Conservation (phyloP, 2,329 filamentous ascomycete genomes). For the Corniculantispora saksenae region DNA sequence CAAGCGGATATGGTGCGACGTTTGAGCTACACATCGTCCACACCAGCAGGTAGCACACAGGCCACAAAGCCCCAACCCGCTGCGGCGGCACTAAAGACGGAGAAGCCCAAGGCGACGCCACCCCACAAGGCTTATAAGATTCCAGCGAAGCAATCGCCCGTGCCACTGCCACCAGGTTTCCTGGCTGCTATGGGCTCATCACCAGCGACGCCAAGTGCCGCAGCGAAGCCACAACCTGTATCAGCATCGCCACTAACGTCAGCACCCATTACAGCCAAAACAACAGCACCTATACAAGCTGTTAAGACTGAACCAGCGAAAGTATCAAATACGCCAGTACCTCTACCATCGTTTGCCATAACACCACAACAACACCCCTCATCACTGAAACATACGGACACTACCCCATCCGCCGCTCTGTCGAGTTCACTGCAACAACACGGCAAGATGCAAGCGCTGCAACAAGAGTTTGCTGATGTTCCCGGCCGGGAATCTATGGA, state of each 20-base stretch:
- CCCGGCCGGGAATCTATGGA: conserved; percentile 47
- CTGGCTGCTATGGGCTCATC: conserved; percentile 41
- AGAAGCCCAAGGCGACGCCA: conserved; percentile 29
- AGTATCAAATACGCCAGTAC: conserved; percentile 34
- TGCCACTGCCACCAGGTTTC: conserved; percentile 46
- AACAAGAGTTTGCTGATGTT: conserved; percentile 42
- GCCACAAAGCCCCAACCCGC: not conserved
- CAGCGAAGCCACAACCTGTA: conserved; percentile 20
- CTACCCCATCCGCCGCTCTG: not conserved
- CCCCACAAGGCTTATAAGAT: conserved; percentile 36
- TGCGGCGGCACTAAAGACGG: conserved; percentile 15
- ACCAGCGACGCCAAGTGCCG: conserved; percentile 24
- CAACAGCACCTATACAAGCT: not conserved
- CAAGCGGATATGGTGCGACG: conserved; percentile 29
- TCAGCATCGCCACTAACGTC: not conserved
- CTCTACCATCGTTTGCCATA: conserved; percentile 28
- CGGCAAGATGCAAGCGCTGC: conserved; percentile 21
- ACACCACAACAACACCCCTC: conserved; percentile 6
- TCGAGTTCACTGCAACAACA: not conserved
- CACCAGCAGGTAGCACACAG: not conserved
- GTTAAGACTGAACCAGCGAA: conserved; percentile 2
- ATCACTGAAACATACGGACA: not conserved
- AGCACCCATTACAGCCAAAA: not conserved
- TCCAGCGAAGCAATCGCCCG: conserved; percentile 45
- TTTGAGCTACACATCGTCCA: not conserved